phyloP scores from a whole-genome alignment of 768 basidiomycete species.

The Russula foetens region DNA sequence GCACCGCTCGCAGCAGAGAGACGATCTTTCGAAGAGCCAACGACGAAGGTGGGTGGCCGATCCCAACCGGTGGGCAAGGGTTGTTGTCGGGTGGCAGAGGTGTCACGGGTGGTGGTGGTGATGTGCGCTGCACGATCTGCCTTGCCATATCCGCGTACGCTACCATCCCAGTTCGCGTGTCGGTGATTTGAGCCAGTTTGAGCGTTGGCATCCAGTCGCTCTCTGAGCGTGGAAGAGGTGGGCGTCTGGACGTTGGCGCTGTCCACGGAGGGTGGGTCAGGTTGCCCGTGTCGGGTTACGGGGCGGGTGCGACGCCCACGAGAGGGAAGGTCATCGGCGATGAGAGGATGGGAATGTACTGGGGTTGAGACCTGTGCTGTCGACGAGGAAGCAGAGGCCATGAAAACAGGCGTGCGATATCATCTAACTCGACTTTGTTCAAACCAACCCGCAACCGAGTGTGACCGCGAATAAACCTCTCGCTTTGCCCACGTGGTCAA shows the following conservation, averaged over 20 bases:
- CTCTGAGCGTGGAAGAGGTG: slow-evolving; percentile 57
- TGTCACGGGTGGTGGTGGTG: slow-evolving; percentile 25
- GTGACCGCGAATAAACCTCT: neutral
- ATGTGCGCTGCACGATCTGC: slow-evolving; percentile 26
- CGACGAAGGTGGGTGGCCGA: slow-evolving; percentile 14
- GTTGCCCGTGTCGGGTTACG: slow-evolving; percentile 31
- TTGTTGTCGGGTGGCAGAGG: slow-evolving; percentile 27
- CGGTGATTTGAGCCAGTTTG: slow-evolving; percentile 25
- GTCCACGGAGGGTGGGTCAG: slow-evolving; percentile 20
- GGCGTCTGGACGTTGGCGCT: slow-evolving; percentile 28
- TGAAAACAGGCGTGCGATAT: slow-evolving; percentile 4
- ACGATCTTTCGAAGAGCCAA: slow-evolving; percentile 18
- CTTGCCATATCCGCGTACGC: slow-evolving; percentile 50
- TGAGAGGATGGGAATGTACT: slow-evolving; percentile 67
- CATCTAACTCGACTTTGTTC: neutral
- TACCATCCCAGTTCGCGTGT: slow-evolving; percentile 39
- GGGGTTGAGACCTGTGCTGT: slow-evolving; percentile 34
- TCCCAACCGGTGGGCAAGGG: slow-evolving; percentile 38
- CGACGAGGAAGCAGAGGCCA: slow-evolving; percentile 23
- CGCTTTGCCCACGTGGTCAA: neutral
- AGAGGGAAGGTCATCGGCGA: slow-evolving; percentile 40
- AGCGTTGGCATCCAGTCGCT: slow-evolving; percentile 44
- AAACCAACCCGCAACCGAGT: neutral
- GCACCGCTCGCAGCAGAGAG: neutral
- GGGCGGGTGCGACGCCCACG: slow-evolving; percentile 41